phyloP scores from a whole-genome alignment of 2,329 filamentous ascomycete genomes.

The Microcyclospora tardicrescens region DNA sequence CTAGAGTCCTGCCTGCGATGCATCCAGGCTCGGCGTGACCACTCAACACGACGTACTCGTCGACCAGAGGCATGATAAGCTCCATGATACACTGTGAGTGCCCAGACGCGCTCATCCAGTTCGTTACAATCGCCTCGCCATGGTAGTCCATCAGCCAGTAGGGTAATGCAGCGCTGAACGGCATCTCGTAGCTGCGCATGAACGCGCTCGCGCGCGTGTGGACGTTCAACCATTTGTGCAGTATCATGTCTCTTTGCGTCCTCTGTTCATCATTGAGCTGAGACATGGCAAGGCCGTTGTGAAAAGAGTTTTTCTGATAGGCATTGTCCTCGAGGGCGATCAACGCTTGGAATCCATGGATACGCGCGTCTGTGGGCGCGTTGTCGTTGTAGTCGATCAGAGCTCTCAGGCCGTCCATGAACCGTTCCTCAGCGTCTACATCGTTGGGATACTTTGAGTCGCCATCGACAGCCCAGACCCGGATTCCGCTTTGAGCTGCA shows the following conservation, averaged over 20 bases:
- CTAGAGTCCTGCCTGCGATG: slow-evolving; percentile 1
- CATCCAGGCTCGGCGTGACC: slow-evolving; percentile 4
- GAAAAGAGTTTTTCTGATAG: slow-evolving; percentile 1
- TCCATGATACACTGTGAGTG: slow-evolving; percentile 5
- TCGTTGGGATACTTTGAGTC: slow-evolving; percentile 4
- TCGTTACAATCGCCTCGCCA: slow-evolving; percentile 2
- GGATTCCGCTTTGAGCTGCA: slow-evolving; percentile 1
- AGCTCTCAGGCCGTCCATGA: slow-evolving; percentile 2
- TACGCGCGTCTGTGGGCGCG: slow-evolving; percentile 3
- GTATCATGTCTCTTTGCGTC: slow-evolving; percentile 3
- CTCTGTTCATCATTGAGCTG: slow-evolving; percentile 1
- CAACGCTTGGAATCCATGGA: slow-evolving; percentile 6
- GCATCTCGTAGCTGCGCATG: slow-evolving; percentile 3
- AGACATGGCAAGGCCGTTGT: slow-evolving; percentile 5
- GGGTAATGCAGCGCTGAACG: slow-evolving; percentile 6
- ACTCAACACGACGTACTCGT: slow-evolving; percentile 9
- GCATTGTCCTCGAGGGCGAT: slow-evolving; percentile 4
- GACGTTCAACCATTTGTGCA: slow-evolving; percentile 5
- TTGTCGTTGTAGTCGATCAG: slow-evolving; percentile 5
- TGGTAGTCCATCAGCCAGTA: slow-evolving; percentile 6
- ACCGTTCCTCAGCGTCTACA: neutral
- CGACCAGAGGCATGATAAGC: slow-evolving; percentile 6
- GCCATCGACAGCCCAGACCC: slow-evolving; percentile 8
- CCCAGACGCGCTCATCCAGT: neutral
- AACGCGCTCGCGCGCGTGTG: slow-evolving; percentile 1